Evolutionary conservation across 495 filamentous ascomycete genomes (phyloP).

Genomic region (Viridothelium virens): DNA sequence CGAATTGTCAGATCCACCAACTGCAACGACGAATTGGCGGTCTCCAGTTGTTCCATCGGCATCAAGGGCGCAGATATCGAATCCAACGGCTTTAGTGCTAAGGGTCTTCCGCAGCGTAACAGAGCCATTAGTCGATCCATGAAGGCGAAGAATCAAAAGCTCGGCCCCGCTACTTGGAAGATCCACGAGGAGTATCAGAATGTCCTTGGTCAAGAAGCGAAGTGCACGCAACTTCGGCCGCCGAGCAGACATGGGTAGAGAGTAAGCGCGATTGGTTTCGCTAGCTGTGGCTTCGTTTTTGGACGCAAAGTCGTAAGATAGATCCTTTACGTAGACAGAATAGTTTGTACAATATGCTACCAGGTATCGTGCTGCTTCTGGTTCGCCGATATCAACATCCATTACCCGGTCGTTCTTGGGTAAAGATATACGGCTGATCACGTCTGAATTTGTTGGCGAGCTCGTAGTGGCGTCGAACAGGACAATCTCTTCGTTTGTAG

Average conservation of each 20-base stretch:
- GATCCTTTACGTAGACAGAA: slow-evolving; percentile 55
- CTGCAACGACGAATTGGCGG: slow-evolving; percentile 70
- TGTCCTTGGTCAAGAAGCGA: slow-evolving; percentile 60
- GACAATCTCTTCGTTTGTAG: slow-evolving; percentile 64
- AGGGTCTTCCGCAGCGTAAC: slow-evolving; percentile 49
- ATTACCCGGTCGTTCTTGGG: slow-evolving; percentile 59
- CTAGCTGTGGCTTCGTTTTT: slow-evolving; percentile 42
- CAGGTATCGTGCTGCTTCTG: slow-evolving; percentile 51
- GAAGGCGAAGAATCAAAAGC: slow-evolving; percentile 56
- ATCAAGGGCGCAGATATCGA: slow-evolving; percentile 63
- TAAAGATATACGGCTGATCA: slow-evolving; percentile 59
- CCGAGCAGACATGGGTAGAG: slow-evolving; percentile 47
- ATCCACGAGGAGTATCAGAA: slow-evolving; percentile 36
- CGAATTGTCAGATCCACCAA: slow-evolving; percentile 74
- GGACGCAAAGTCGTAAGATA: slow-evolving; percentile 44
- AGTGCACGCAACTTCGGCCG: slow-evolving; percentile 33
- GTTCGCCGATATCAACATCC: slow-evolving; percentile 68
- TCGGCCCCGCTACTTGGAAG: slow-evolving; percentile 55
- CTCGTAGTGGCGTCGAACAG: slow-evolving; percentile 60
- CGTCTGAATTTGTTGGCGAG: slow-evolving; percentile 48
- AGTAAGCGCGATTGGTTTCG: slow-evolving; percentile 53
- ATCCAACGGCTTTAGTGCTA: slow-evolving; percentile 53
- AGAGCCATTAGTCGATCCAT: slow-evolving; percentile 31
- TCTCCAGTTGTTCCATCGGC: slow-evolving; percentile 37
- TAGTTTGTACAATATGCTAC: slow-evolving; percentile 74